Conservation (phyloP, 805 yeast species). For the Kockiozyma suomiensis region DNA sequence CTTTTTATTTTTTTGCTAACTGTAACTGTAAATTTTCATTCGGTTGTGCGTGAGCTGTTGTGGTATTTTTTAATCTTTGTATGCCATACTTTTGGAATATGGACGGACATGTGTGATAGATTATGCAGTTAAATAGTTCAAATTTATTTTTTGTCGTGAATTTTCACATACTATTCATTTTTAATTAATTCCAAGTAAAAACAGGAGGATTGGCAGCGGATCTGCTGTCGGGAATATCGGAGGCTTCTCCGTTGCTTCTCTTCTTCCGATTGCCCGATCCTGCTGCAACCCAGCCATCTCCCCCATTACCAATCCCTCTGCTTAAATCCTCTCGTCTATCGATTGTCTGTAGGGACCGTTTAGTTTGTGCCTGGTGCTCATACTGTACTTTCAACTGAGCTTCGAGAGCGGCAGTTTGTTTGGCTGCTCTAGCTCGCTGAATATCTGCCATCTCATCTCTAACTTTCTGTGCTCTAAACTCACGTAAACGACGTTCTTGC, state of each 20-base stretch:
- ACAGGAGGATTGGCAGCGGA: neutral
- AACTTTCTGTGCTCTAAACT: conserved; percentile 9
- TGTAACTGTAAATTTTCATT: neutral
- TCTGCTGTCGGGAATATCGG: conserved; percentile 7
- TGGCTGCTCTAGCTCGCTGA: conserved; percentile 1
- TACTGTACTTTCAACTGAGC: conserved; percentile 1
- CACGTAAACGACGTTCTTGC: conserved; percentile 15
- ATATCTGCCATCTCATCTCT: conserved; percentile 4
- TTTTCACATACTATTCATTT: too few relatives aligned
- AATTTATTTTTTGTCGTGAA: neutral
- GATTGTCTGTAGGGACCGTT: neutral
- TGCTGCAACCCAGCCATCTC: neutral
- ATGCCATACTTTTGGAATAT: neutral
- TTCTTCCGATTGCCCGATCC: neutral
- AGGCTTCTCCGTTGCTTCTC: neutral
- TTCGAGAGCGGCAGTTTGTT: conserved; percentile 1
- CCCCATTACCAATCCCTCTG: neutral
- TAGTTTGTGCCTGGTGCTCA: neutral
- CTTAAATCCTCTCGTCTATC: neutral
- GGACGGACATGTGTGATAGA: neutral
- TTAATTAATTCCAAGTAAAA: neutral
- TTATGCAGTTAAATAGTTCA: neutral
- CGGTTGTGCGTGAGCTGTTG: neutral
- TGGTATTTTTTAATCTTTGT: neutral
- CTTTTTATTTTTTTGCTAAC: neutral